Percentiles rank a stretch among this genome's conserved stretches.
Evolutionary conservation across 2,329 filamentous ascomycete species (phyloP).

Genomic region (Meredithiella fracta): DNA sequence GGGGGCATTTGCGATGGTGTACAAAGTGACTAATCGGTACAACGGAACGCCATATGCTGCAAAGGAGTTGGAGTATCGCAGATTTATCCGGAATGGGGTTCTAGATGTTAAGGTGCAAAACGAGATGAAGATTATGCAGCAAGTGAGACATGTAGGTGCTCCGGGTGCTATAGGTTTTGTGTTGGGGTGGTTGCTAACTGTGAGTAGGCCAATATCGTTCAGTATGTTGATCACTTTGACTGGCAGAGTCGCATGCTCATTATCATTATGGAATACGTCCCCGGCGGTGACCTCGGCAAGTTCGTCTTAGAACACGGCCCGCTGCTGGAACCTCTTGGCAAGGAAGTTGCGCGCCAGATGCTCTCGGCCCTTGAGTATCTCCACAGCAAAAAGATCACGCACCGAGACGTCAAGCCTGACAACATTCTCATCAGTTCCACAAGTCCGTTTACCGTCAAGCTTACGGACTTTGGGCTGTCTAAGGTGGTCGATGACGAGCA

Average conservation of each 20-base stretch:
- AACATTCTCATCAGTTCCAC: constrained; percentile 73
- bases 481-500: constrained; percentile 84
- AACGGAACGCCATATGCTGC: constrained; percentile 74
- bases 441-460: constrained; percentile 64
- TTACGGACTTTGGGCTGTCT: constrained; percentile 91
- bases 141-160: constrained; percentile 56
- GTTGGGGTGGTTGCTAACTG: constrained; percentile 20
- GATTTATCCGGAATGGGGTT: constrained; percentile 82
- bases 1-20: constrained; percentile 87
- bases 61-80: constrained; percentile 86
- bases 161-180: not conserved
- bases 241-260: constrained; percentile 72
- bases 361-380: constrained; percentile 72
- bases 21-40: constrained; percentile 73
- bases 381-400: constrained; percentile 76
- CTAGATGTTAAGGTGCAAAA: constrained; percentile 87
- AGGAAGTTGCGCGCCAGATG: constrained; percentile 58
- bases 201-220: constrained; percentile 60
- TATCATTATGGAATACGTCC: constrained; percentile 90
- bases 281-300: constrained; percentile 65
- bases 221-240: constrained; percentile 79
- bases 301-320: constrained; percentile 45
- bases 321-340: constrained; percentile 52
- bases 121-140: constrained; percentile 91
- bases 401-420: constrained; percentile 97